Evolutionary conservation across 2,329 filamentous ascomycete genomes (phyloP), one percentile per base, ranked within the genome.

Genomic region (Coniochaeta sp.): DNA sequence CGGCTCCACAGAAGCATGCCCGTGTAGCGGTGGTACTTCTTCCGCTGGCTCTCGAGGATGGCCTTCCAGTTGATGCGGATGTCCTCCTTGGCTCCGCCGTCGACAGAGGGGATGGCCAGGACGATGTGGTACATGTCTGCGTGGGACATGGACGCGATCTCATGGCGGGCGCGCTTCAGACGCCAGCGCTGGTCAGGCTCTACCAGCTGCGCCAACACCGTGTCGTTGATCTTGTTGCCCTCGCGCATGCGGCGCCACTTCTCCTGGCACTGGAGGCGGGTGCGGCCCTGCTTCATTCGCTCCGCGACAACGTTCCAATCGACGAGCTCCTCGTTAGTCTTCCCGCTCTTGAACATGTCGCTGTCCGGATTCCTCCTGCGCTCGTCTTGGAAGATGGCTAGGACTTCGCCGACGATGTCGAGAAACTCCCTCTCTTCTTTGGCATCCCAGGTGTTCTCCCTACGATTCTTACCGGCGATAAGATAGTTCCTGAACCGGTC

Each of bases 401-500:
- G 68, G 6, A 76, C 74, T 10, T 78, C 69, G 12, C 75, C 66
- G 3, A 90, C 78, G 9, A 76, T 73, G 1, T 69, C 63, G 1
- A 72, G 70, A 22, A 89, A 67, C 9, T 63, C 67, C 0, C 68
- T 65, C 59, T 86, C 82, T 59, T 91, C 87, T 0, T 76, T 71
- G 16, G 76, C 66, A 1, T 71, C 73, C 87, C 87, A 91, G 1
- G 68, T 65, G 30, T 78, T 76, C 38, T 71, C 76, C 28, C 73
- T 73, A 52, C 72, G 70, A 0, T 72, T 74, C 6, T 77, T 71
- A 18, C 78, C 78, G 51, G 80, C 83, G 45, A 83, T 69, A 20
- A 87, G 68, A 59, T 86, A 83, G 59, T 89, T 86, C 33, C 83
- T 76, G 72, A 84, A 88, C 3, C 86, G 81, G 63, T 89, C 86